Conservation (phyloP, 768 basidiomycete species). For the Termitomyces sp. region DNA sequence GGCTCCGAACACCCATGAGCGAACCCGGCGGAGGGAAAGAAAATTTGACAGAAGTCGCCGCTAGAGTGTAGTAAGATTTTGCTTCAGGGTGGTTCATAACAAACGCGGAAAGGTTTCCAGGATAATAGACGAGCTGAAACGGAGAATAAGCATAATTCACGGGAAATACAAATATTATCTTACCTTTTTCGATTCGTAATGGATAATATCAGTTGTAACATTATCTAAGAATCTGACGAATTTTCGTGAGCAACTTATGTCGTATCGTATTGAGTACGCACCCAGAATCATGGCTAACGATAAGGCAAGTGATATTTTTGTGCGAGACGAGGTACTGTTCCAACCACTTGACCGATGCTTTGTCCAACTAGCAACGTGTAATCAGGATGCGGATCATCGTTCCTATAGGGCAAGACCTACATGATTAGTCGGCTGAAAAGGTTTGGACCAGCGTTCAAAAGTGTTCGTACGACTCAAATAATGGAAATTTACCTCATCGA, state of each 20-base stretch:
- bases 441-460: constrained; percentile 1
- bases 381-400: neutral
- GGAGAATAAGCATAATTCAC: constrained; percentile 6
- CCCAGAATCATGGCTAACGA: constrained; percentile 97
- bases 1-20: constrained; percentile 95
- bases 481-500: constrained; percentile 63
- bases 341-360: constrained; percentile 85
- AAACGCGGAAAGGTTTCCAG: constrained; percentile 86
- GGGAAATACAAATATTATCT: neutral
- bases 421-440: constrained; percentile 78
- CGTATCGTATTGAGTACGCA: constrained; percentile 28
- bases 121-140: constrained; percentile 82
- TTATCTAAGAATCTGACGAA: constrained; percentile 79
- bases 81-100: constrained; percentile 90
- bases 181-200: constrained; percentile 93
- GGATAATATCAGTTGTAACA: constrained; percentile 94
- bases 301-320: constrained; percentile 82
- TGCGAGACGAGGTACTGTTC: constrained; percentile 83
- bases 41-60: constrained; percentile 91
- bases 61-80: constrained; percentile 93
- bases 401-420: constrained; percentile 36
- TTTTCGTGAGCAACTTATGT: constrained; percentile 8
- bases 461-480: neutral
- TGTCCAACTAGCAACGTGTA: constrained; percentile 54
- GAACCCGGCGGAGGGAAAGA: constrained; percentile 94